Evolutionary conservation across 2,329 filamentous ascomycete species (phyloP).

Genomic region (Colletotrichum sp.): DNA sequence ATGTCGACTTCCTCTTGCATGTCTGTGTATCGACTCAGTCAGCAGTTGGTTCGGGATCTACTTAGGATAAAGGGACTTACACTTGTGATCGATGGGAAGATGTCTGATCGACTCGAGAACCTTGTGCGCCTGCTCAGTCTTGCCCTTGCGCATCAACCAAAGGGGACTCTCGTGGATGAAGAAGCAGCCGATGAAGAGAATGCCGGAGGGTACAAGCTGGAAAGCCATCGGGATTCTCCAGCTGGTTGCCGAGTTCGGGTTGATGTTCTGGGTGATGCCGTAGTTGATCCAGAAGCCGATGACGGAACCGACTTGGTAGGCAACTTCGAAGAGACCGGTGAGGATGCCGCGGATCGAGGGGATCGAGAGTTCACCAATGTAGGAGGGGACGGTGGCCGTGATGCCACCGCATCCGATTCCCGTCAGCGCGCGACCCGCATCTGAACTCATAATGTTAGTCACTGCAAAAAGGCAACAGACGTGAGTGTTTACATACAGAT

Average conservation of each 20-base stretch:
- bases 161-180: conserved; percentile 34
- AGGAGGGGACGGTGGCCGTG: conserved; percentile 65
- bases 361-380: conserved; percentile 67
- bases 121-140: conserved; percentile 28
- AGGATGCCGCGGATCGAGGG: conserved; percentile 63
- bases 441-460: neutral
- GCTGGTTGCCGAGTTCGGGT: conserved; percentile 32
- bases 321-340: conserved; percentile 58
- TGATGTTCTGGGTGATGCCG: conserved; percentile 45
- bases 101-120: conserved; percentile 48
- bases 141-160: conserved; percentile 24
- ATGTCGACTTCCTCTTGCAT: conserved; percentile 55
- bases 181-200: conserved; percentile 49
- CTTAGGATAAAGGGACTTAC: neutral
- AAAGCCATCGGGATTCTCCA: conserved; percentile 58
- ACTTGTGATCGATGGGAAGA: conserved; percentile 43
- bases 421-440: conserved; percentile 59
- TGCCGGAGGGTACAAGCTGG: conserved; percentile 46
- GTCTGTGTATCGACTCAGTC: conserved; percentile 1
- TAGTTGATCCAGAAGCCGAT: conserved; percentile 60
- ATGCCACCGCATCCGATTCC: conserved; percentile 63
- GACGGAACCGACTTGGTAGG: conserved; percentile 56
- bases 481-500: conserved; percentile 35
- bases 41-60: neutral
- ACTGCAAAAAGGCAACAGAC: fast-evolving